A percentile compares a stretch with the other conserved stretches of the same genome.
Conservation (phyloP, 306 rosid genomes). For the Macrotyloma uniflorum region DNA sequence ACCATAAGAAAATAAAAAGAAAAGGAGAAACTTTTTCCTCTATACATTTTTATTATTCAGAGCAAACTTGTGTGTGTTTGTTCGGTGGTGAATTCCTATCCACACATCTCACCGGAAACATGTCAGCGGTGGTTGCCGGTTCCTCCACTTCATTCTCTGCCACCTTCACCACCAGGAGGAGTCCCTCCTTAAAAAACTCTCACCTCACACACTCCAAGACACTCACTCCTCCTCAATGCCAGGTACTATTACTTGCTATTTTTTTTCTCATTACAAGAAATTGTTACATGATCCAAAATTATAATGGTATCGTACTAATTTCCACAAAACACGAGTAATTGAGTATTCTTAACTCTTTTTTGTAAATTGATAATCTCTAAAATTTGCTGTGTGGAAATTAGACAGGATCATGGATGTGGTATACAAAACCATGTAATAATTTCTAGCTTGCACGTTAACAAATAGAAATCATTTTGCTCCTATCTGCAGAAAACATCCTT, state of each 20-base stretch:
- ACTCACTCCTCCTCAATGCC: constrained; percentile 39
- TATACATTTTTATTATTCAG: background rate
- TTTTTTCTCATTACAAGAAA: background rate
- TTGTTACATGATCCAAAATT: background rate
- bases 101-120: constrained; percentile 34
- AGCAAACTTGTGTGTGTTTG: background rate
- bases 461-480: background rate
- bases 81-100: constrained; percentile 8
- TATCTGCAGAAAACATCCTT: constrained; percentile 66
- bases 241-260: constrained; percentile 42
- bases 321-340: background rate
- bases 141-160: constrained; percentile 64
- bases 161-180: constrained; percentile 52
- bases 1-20: background rate
- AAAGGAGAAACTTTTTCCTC: background rate
- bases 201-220: constrained; percentile 47
- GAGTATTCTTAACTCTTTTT: background rate
- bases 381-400: background rate
- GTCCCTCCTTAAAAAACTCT: constrained; percentile 44
- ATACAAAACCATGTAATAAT: background rate
- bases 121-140: constrained; percentile 73
- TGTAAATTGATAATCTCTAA: background rate
- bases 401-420: background rate
- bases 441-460: background rate
- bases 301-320: background rate